Evolutionary conservation across 495 filamentous ascomycete species (phyloP).

Genomic region (Aspergillus bridgeri): DNA sequence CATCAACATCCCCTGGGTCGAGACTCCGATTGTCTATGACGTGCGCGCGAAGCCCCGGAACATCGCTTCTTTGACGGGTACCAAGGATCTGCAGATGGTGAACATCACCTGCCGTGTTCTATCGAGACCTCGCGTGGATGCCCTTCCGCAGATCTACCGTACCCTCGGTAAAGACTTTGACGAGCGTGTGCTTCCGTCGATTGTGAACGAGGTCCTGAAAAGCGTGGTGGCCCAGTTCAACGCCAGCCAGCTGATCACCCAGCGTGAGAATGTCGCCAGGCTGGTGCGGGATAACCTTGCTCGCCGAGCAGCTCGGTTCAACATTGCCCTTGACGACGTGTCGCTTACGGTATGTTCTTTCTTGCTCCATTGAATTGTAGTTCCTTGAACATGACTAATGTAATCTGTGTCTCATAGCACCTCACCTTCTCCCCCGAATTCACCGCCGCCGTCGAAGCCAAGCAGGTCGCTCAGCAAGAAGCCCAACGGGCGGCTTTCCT

Average conservation of each 20-base stretch:
- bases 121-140: conserved; percentile 79
- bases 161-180: conserved; percentile 96
- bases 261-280: conserved; percentile 91
- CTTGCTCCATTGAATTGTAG: neutral
- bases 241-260: conserved; percentile 95
- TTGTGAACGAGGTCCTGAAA: conserved; percentile 98
- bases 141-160: conserved; percentile 93
- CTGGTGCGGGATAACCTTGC: conserved; percentile 92
- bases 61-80: conserved; percentile 94
- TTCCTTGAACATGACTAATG: conserved; percentile 9
- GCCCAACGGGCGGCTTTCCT: conserved; percentile 96
- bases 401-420: conserved; percentile 55
- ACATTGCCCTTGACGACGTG: conserved; percentile 95
- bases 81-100: conserved; percentile 99
- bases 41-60: conserved; percentile 96
- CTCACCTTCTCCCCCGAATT: conserved; percentile 99
- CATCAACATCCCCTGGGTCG: conserved; percentile 90
- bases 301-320: conserved; percentile 87
- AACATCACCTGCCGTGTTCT: conserved; percentile 99
- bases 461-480: conserved; percentile 98
- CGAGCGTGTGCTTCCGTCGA: conserved; percentile 92
- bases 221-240: conserved; percentile 99
- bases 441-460: conserved; percentile 96
- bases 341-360: conserved; percentile 75
- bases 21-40: conserved; percentile 94